Evolutionary conservation across 148 eudicot genomes (phyloP), one percentile per base, ranked within the genome.

Genomic region (Amaranthus palmeri): DNA sequence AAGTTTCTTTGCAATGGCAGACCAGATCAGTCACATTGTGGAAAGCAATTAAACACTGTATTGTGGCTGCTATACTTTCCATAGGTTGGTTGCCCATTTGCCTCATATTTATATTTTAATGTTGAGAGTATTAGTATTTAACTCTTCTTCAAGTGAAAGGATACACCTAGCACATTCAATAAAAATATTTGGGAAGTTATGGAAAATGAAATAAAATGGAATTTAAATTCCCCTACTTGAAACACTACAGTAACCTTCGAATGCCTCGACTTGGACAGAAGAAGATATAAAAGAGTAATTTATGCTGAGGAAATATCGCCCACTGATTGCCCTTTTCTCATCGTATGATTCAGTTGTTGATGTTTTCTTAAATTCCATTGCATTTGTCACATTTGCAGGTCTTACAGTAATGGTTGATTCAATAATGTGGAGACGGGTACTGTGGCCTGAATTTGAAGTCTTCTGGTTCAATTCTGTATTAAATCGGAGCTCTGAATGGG

Each of bases 371-470:
- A 50, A 10, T 73, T 17, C 49, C 42, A 9, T 14, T 41, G 42
- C 60, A 8, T 72, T 48, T 8, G 5, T 44, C 13, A n/a, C 10
- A 12, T 61, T 54, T 84, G 13, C 86, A 88, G 93, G 89, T 76
- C 80, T 95, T 69, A 83, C 98, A 51, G 63, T 83, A 46, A 63
- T 85, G 69, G 77, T 91, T 71, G 98, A 95, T 78, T 76, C 98
- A 74, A 53, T 88, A 66, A 79, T 88, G 84, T 95, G 97, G 97
- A 80, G 81, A 81, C 88, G 79, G 76, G 58, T 79, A 15, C 58
- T 91, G 70, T 95, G 98, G 98, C 98, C 98, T 67, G 98, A 95
- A 75, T 84, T 95, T 64, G 88, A 95, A 84, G 98, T 95, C 70
- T 79, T 95, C 42, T 95, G 97, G 98, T 95, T 95, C 84, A 95